Conservation (phyloP, 768 basidiomycete species). For the Roridomyces roridus region DNA sequence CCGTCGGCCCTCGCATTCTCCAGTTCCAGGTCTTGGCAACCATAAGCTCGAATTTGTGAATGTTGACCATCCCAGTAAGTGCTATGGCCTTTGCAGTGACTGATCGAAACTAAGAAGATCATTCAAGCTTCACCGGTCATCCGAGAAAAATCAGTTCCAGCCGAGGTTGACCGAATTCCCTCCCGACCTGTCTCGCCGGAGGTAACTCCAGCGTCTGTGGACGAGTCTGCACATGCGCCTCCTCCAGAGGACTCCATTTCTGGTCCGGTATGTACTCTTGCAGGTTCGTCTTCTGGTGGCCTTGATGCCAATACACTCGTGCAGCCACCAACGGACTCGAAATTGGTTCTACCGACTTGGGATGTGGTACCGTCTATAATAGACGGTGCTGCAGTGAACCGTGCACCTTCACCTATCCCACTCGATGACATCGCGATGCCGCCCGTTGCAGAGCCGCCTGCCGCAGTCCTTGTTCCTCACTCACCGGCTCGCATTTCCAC, state of each 20-base stretch:
- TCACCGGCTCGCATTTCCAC: background rate
- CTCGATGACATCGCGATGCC: background rate
- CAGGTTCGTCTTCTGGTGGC: background rate
- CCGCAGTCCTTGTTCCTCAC: background rate
- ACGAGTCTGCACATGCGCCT: too few species aligned
- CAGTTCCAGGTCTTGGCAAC: slow-evolving; percentile 13
- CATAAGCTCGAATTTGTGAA: background rate
- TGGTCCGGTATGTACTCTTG: background rate
- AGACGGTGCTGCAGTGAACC: too few species aligned
- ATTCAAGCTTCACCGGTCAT: slow-evolving; percentile 1
- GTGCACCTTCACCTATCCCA: background rate
- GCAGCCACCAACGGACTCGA: background rate
- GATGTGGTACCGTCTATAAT: slow-evolving; percentile 5
- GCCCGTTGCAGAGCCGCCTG: slow-evolving; percentile 3
- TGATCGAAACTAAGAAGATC: slow-evolving; percentile 1
- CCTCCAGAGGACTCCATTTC: too few species aligned
- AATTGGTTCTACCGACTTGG: slow-evolving; percentile 11
- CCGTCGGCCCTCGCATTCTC: background rate
- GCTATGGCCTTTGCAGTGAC: background rate
- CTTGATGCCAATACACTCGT: background rate
- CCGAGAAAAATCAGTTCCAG: background rate
- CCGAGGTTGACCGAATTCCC: too few species aligned
- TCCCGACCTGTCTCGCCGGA: too few species aligned
- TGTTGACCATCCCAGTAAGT: background rate
- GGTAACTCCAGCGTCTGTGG: too few species aligned